Evolutionary conservation across 2,329 filamentous ascomycete species (phyloP), one percentile per base, ranked within the genome.

Genomic region (Botrytis elliptica): DNA sequence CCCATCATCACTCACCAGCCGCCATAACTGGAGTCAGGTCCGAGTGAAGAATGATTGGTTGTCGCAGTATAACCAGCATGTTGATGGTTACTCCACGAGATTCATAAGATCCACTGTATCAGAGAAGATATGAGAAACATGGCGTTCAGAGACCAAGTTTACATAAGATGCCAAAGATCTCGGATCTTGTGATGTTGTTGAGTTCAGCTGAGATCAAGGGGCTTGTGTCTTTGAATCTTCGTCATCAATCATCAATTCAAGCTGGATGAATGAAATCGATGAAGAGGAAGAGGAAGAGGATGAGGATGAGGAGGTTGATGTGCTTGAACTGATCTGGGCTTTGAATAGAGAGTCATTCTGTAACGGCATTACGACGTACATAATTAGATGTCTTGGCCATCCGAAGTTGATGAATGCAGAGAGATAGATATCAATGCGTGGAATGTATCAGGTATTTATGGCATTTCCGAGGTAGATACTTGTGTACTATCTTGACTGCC

Each of bases 21-120:
- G 62, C 42, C 63, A 46, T 65, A 10, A 46, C 52, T 55, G n/a
- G 25, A 71, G 33, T 67, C 60, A 72, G 70, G 60, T 72, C 70
- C 70, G 60, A 42, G 16, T 20, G 60, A n/a, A 72, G 12, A 36
- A 66, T 36, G 46, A 72, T 72, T 72, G 70, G 70, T 20, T 72
- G n/a, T 40, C 46, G 46, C 44, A 52, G 40, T 18, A 22, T 10
- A 49, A 40, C 36, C 57, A 46, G 18, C 8, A 71, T 22, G n/a
- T 63, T n/a, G 33, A 62, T 36, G 25, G 42, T n/a, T 70, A 63
- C 68, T 70, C 57, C 22, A 70, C 29, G 68, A 63, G 55, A 70
- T 70, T 57, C 69, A 52, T 29, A 16, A 52, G 57, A 64, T 49
- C 69, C 69, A 49, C 57, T 55, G 20, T 52, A 46, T 52, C 55